Evolutionary conservation across 345 rosid genomes (phyloP).

Genomic region (Melaleuca alternifolia): DNA sequence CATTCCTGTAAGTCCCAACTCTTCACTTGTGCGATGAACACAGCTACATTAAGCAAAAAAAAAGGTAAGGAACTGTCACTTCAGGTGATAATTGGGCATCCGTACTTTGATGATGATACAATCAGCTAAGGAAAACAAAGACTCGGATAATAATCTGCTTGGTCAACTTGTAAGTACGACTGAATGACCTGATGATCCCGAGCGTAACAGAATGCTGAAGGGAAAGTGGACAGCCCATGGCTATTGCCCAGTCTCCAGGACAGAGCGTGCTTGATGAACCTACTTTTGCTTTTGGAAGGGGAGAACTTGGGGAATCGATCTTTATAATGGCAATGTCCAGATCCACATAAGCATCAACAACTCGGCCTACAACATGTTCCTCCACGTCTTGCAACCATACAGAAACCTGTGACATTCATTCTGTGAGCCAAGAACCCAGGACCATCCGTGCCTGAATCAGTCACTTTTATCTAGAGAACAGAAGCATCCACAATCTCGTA

Average conservation of each 20-base stretch:
- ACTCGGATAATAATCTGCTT: background rate
- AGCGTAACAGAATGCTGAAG: background rate
- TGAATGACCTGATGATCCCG: background rate
- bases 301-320: background rate
- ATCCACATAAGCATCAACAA: background rate
- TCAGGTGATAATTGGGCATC: background rate
- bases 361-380: background rate
- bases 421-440: background rate
- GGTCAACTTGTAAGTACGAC: background rate
- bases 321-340: background rate
- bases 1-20: slow-evolving; percentile 75
- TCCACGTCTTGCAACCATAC: background rate
- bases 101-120: background rate
- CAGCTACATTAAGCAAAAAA: slow-evolving; percentile 31
- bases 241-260: background rate
- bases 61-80: background rate
- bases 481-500: background rate
- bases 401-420: background rate
- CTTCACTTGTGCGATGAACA: slow-evolving; percentile 90
- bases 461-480: background rate
- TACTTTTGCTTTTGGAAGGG: background rate
- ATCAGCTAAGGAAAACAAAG: background rate
- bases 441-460: background rate
- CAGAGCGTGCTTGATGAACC: background rate
- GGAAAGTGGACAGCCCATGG: background rate